phyloP scores from a whole-genome alignment of 768 basidiomycete genomes.

The Phylloporus rhodoxanthus region DNA sequence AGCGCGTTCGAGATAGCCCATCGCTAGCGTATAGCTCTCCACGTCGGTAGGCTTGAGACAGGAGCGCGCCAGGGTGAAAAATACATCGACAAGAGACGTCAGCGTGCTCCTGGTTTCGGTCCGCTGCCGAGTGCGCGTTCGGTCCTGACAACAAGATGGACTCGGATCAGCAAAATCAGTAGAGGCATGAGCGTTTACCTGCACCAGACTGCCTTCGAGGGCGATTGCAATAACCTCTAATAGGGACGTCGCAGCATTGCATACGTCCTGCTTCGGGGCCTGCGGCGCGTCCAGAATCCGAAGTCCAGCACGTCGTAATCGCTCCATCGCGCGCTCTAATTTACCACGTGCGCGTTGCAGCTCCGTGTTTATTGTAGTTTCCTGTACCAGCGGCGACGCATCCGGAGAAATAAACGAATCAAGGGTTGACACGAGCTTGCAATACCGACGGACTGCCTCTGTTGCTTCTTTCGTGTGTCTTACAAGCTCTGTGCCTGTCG shows the following conservation, averaged over 20 bases:
- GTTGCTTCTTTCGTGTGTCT: conserved; percentile 18
- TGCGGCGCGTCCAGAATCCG: conserved; percentile 39
- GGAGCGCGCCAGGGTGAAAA: conserved; percentile 49
- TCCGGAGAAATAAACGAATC: conserved; percentile 3
- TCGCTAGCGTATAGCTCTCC: conserved; percentile 41
- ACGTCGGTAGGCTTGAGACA: conserved; percentile 37
- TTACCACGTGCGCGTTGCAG: conserved; percentile 41
- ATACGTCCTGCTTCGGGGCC: conserved; percentile 5
- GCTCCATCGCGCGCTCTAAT: conserved; percentile 56
- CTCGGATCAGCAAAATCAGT: neutral
- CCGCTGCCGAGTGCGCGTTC: neutral
- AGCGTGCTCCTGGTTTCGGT: conserved; percentile 31
- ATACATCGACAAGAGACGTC: conserved; percentile 47
- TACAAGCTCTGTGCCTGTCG: conserved; percentile 11
- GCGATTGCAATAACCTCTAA: conserved; percentile 33
- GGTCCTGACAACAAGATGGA: conserved; percentile 3
- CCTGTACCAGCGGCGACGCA: neutral
- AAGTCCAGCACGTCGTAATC: conserved; percentile 46
- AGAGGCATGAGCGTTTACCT: conserved; percentile 22
- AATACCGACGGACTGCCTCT: conserved; percentile 18
- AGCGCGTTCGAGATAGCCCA: conserved; percentile 45
- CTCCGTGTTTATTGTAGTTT: conserved; percentile 9
- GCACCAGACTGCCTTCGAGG: conserved; percentile 27
- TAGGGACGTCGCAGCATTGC: conserved; percentile 23
- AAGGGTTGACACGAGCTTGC: conserved; percentile 10